phyloP scores from a whole-genome alignment of 768 basidiomycete species.

The Boletus edulis region DNA sequence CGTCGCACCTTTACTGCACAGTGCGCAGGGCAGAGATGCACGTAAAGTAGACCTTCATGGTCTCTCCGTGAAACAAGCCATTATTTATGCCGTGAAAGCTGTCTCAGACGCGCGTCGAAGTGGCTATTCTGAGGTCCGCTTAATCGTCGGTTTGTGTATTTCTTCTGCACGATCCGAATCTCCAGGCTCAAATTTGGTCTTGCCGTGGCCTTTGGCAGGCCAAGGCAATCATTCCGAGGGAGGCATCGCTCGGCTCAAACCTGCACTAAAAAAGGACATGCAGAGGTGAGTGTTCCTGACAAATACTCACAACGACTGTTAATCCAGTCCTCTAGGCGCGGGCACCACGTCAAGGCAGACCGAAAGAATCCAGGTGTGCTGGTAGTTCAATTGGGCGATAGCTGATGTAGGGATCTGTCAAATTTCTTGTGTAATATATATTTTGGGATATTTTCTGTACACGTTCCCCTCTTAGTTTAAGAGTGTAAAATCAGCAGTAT shows the following conservation, averaged over 20 bases:
- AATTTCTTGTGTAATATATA: background rate
- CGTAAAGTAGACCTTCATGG: slow-evolving; percentile 90
- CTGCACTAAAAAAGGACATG: slow-evolving; percentile 85
- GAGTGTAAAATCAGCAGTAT: no score
- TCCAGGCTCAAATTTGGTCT: background rate
- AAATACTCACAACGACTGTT: background rate
- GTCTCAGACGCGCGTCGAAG: slow-evolving; percentile 59
- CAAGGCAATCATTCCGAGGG: slow-evolving; percentile 85
- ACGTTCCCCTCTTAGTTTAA: no score
- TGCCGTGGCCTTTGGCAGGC: slow-evolving; percentile 38
- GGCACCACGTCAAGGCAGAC: slow-evolving; percentile 71
- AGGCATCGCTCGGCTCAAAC: slow-evolving; percentile 79
- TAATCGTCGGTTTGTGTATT: slow-evolving; percentile 76
- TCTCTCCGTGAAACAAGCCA: slow-evolving; percentile 89
- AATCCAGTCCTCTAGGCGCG: slow-evolving; percentile 47
- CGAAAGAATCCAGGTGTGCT: slow-evolving; percentile 82
- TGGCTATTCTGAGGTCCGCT: slow-evolving; percentile 59
- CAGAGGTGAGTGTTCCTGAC: slow-evolving; percentile 47
- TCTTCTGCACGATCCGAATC: background rate
- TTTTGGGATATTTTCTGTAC: no score
- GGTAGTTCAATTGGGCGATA: slow-evolving; percentile 48
- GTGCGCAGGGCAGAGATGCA: slow-evolving; percentile 51
- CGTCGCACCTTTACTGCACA: background rate
- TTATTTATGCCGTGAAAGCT: slow-evolving; percentile 59
- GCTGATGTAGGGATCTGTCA: background rate